Base-by-base conservation (phyloP, 768 basidiomycete genomes). In the Xerocomellus dryophilus region DNA sequence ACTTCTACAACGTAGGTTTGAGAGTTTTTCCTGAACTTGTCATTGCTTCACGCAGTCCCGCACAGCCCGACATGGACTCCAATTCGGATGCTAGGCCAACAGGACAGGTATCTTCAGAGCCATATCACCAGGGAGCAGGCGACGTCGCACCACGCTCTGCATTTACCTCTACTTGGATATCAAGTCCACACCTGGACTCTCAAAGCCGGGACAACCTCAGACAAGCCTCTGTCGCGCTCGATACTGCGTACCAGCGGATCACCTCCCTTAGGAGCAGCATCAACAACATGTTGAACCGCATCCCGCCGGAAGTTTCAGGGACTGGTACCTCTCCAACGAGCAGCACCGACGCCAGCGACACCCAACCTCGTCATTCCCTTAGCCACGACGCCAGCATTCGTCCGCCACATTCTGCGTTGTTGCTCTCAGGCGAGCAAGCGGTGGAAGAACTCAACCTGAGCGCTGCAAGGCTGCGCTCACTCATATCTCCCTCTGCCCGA, bases 241-340 rank as follows among this genome's bases (percentile, higher is more conserved):
- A 82, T 50, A 74, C 76, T 34, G 82, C 81, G 20, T 82, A 80
- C 65, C 75, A 72, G 57, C 77, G 80, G 43, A 79, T 84, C 62
- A 75, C 76, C 45, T 77, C 79, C 66, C 76, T 83, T 46, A 77
- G 82, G 54, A 76, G 75, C 29, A 81, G 73, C 57, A 73, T 85
- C 34, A 67, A 77, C 47, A 73, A 74, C 54, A 67, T 82, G 56
- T 57, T 71, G 61, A 64, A 62, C 57, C 66, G 68, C 54, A 67
- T 80, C 55, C 72, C 74, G 46, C 75, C 77, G 17, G 73, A 68
- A 47, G 54, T 49, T 39, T 34, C 53, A 54, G 60, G 56, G 12
- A 49, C 57, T 7, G 57, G 45, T 35, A 10, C 48, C 38, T 41
- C 32, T 44, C 27, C 47, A 9, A 38, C 63, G 12, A 42, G 4